Evolutionary conservation across 192 early-diverging fungal species (phyloP).

Genomic region (Oehlia diaphana): DNA sequence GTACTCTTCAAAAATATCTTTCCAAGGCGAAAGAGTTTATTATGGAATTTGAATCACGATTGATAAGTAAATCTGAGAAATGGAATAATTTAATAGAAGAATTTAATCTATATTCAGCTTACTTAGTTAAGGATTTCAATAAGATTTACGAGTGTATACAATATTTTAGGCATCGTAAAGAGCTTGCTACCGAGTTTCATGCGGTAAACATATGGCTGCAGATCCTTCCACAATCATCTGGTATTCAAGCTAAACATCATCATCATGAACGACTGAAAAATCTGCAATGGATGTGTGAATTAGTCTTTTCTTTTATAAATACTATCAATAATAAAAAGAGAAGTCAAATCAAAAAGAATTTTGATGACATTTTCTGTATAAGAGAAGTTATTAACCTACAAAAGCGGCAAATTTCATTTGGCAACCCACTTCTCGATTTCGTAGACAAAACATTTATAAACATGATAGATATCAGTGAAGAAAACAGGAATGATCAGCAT

Average conservation of each 20-base stretch:
- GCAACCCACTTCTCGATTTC: not conserved
- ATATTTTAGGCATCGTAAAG: constrained; percentile 4
- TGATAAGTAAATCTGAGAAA: not conserved
- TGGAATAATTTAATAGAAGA: constrained; percentile 1
- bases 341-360: not conserved
- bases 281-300: constrained; percentile 12
- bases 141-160: not conserved
- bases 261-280: constrained; percentile 1
- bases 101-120: constrained; percentile 17
- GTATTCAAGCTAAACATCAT: not conserved
- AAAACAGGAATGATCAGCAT: not conserved
- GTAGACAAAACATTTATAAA: not conserved
- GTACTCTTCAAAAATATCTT: not conserved
- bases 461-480: not conserved
- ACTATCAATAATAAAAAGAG: not conserved
- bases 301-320: constrained; percentile 17
- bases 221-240: not conserved
- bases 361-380: constrained; percentile 15
- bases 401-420: not conserved
- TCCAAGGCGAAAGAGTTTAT: not conserved
- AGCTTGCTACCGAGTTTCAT: not conserved
- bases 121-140: constrained; percentile 6
- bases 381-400: not conserved
- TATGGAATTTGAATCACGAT: not conserved
- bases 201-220: constrained; percentile 21